phyloP scores from a whole-genome alignment of 805 yeast genomes.

The Ogataea degrootiae region DNA sequence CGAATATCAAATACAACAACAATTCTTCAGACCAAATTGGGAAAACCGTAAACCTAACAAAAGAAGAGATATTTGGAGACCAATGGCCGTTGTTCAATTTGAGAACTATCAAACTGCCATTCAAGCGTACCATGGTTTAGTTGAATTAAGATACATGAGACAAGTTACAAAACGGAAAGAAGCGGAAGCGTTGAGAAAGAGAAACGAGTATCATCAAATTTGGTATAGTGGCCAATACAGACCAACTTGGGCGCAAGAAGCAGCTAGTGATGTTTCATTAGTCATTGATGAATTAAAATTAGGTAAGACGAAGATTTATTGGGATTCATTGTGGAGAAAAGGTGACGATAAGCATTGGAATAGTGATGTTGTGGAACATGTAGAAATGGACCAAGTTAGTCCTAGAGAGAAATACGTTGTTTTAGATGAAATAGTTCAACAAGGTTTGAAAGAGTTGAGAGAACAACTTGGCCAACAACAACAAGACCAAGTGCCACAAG shows the following conservation, averaged over 20 bases:
- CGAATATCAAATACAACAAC: conserved; percentile 55
- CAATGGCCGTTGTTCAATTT: conserved; percentile 79
- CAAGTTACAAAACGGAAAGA: conserved; percentile 54
- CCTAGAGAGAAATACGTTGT: conserved; percentile 66
- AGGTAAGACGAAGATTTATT: conserved; percentile 45
- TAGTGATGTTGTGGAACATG: conserved; percentile 52
- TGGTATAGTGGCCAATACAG: conserved; percentile 88
- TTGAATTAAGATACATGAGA: conserved; percentile 68
- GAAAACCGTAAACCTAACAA: conserved; percentile 74
- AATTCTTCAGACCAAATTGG: conserved; percentile 84
- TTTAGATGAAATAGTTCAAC: conserved; percentile 52
- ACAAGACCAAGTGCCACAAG: conserved; percentile 1
- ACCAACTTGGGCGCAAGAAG: conserved; percentile 87
- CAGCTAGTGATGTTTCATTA: conserved; percentile 76
- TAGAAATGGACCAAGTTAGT: conserved; percentile 46
- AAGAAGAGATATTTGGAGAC: conserved; percentile 86
- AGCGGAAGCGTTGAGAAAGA: conserved; percentile 64
- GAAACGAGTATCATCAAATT: conserved; percentile 70
- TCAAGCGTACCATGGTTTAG: conserved; percentile 68
- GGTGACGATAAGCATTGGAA: conserved; percentile 80
- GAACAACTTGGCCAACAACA: not conserved
- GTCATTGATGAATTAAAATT: conserved; percentile 61
- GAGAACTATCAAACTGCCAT: conserved; percentile 57
- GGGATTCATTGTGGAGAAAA: conserved; percentile 88
- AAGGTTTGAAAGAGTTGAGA: conserved; percentile 20